Conservation (phyloP, 805 yeast species). For the Debaryomyces prosopidis region DNA sequence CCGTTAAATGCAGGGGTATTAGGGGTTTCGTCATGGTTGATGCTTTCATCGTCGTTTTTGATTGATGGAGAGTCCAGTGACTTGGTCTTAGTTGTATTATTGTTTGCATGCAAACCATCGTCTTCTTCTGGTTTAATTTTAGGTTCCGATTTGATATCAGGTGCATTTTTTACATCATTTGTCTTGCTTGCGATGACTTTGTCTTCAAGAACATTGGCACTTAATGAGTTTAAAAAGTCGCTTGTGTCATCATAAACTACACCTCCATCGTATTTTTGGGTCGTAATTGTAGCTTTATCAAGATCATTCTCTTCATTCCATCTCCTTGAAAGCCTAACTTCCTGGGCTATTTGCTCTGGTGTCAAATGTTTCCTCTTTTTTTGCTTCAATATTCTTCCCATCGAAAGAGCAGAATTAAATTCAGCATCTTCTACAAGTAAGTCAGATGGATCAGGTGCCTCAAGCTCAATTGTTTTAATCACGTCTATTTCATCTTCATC, state of each 20-base stretch:
- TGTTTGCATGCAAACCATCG: not conserved
- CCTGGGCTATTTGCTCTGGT: conserved; percentile 38
- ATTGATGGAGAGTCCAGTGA: not conserved
- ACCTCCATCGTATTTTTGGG: conserved; percentile 4
- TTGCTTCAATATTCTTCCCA: conserved; percentile 24
- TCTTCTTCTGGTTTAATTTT: not conserved
- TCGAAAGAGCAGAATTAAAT: conserved; percentile 19
- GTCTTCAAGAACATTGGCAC: not conserved
- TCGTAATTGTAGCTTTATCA: conserved; percentile 11
- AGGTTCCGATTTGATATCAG: not conserved
- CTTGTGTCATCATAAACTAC: conserved; percentile 44
- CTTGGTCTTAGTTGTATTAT: not conserved
- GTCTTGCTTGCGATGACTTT: not conserved
- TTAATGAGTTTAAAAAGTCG: conserved; percentile 35
- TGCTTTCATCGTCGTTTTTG: not conserved
- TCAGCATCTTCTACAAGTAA: conserved; percentile 26
- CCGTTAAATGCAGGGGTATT: conserved; percentile 14
- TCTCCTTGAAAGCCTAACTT: conserved; percentile 27
- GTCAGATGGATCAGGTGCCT: conserved; percentile 22
- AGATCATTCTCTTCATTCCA: conserved; percentile 16
- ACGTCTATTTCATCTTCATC: conserved; percentile 16
- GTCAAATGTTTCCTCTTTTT: conserved; percentile 25
- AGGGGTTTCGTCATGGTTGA: not conserved
- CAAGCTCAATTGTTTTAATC: conserved; percentile 32
- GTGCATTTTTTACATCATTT: not conserved